A percentile compares a stretch with the other conserved stretches of the same genome.
These are phyloP conservation scores for Kwoniella newhampshirensis DNA, from an alignment of 768 basidiomycete genomes.

Conservation along the genomic window DNA sequence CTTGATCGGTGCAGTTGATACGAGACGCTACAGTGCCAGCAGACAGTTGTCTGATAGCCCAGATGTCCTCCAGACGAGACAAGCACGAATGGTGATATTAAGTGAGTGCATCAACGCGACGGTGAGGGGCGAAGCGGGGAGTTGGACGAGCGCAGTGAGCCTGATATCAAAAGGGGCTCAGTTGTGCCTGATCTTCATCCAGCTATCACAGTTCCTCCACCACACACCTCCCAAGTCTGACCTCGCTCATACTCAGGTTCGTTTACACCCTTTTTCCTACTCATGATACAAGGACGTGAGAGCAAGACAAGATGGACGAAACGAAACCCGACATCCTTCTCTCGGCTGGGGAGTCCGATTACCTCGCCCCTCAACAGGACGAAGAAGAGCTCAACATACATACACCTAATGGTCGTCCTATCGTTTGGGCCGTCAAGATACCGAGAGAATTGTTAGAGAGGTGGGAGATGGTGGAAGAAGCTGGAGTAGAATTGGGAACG, in stretches of 20 bases:
- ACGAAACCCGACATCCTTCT: conserved; percentile 20
- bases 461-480: conserved; percentile 73
- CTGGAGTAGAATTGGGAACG: conserved; percentile 77
- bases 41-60: neutral
- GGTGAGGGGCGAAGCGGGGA: no score
- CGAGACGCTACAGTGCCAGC: neutral
- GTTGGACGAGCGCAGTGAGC: no score
- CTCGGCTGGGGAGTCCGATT: conserved; percentile 1
- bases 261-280: no score
- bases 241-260: no score
- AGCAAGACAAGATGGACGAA: conserved; percentile 11
- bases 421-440: conserved; percentile 58
- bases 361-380: conserved; percentile 7
- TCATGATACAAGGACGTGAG: neutral
- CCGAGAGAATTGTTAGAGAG: conserved; percentile 82
- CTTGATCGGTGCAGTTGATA: neutral
- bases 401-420: conserved; percentile 9
- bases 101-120: no score
- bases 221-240: neutral
- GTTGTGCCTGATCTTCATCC: neutral
- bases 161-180: neutral
- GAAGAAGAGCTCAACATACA: conserved; percentile 23
- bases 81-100: no score
- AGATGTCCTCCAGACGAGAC: no score
- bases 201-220: conserved; percentile 3